Percentiles rank a stretch among this genome's conserved stretches.
Evolutionary conservation across 225 moss, liverwort and hornwort species (phyloP).

Genomic region (Neckera pumila): DNA sequence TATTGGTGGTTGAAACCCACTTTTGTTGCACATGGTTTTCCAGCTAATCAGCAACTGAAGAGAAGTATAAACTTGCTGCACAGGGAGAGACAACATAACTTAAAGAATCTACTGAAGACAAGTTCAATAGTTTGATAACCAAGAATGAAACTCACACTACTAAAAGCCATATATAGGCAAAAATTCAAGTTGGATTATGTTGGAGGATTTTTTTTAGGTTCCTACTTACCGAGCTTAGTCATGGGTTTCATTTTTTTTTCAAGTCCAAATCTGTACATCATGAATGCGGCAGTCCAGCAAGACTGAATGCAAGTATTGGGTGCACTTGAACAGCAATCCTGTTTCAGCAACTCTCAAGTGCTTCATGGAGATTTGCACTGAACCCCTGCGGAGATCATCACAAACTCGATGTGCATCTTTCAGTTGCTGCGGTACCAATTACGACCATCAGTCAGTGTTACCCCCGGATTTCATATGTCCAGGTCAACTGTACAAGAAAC

Average conservation of each 20-base stretch:
- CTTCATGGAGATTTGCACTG: not conserved
- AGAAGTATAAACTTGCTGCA: no score
- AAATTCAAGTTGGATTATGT: not conserved
- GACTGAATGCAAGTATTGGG: not conserved
- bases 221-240: no score
- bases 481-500: not conserved
- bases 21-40: no score
- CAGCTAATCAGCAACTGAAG: not conserved
- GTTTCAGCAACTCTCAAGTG: not conserved
- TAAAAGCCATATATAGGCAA: not conserved
- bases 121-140: no score
- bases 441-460: not conserved
- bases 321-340: not conserved
- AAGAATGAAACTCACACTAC: not conserved
- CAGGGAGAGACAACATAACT: not conserved
- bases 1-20: not conserved
- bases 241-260: no score
- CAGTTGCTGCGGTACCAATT: not conserved
- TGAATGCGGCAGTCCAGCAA: not conserved
- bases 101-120: not conserved
- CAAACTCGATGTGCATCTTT: not conserved
- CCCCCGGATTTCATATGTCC: not conserved
- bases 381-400: not conserved
- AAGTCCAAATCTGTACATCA: not conserved
- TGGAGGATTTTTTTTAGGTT: no score